Base-by-base conservation (phyloP, 2,329 filamentous ascomycete species). In the Aspergillus viridinutans region DNA sequence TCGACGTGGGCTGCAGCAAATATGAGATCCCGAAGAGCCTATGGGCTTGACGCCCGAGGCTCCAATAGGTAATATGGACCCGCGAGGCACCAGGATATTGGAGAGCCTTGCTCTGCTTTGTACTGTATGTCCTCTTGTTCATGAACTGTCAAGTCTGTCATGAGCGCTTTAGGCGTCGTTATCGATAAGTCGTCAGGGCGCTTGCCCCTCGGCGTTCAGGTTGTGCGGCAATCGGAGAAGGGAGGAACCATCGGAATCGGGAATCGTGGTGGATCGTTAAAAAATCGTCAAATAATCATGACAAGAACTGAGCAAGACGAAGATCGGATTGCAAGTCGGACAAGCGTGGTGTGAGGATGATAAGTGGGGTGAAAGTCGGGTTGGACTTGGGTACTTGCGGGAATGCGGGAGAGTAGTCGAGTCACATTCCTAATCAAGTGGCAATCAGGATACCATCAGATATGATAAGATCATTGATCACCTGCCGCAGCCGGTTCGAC, bases 381-480 rank as follows among this genome's bases (percentile, higher is more conserved):
- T 21, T 21, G 21, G 21, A 45, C 14, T 38, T 17, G 32, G 32
- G 32, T 38, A 32, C 32, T 61, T 52, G 52, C 51, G 48, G 52
- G 48, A 48, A 48, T 48, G 55, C 52, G 49, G 54, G 51, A 29
- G 55, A 42, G 51, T 4, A 47, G 45, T 21, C 21, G 29, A 57
- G 49, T 52, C 57, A 55, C 42, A 56, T 54, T 58, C 29, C 49
- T 58, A 50, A 38, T 38, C 14, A 49, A 29, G 52, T 53, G 42
- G 43, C 43, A 47, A 54, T 54, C 54, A 53, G 50, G 49, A 50
- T 53, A 17, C 8, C 59, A 65, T 65, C 62, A 61, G 64, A 65
- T 64, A 65, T 65, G 62, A 66, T 66, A 65, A 66, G 61, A 64
- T 65, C 58, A 58, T 48, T 55, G 60, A 52, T 48, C 48, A 50